Conservation (phyloP, 1,139 yeast genomes). For the Sugiyamaella xylanicola region DNA sequence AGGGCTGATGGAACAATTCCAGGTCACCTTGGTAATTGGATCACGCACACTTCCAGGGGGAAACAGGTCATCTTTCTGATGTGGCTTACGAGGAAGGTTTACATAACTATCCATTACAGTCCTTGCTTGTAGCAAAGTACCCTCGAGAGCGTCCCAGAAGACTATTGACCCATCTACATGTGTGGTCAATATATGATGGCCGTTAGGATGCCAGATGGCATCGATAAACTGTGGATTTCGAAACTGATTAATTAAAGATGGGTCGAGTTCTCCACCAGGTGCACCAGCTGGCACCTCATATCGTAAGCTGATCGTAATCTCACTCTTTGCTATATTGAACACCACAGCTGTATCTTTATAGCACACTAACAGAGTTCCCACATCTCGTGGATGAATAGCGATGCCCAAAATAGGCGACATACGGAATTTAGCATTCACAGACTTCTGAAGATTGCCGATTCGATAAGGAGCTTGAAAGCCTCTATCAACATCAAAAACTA, state of each 20-base stretch:
- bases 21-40: conserved; percentile 50
- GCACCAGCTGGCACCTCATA: conserved; percentile 65
- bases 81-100: conserved; percentile 49
- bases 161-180: conserved; percentile 83
- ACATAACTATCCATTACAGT: conserved; percentile 66
- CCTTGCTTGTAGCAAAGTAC: conserved; percentile 73
- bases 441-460: conserved; percentile 70
- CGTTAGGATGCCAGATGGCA: conserved; percentile 90
- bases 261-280: conserved; percentile 61
- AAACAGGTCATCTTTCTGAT: conserved; percentile 7
- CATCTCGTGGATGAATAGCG: conserved; percentile 87
- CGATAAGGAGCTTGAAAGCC: conserved; percentile 65
- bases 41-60: conserved; percentile 36
- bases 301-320: conserved; percentile 56
- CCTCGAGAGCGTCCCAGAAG: conserved; percentile 89
- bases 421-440: conserved; percentile 37
- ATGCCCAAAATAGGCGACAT: conserved; percentile 65
- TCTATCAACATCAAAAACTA: conserved; percentile 84
- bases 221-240: conserved; percentile 57
- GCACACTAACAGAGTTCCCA: conserved; percentile 73
- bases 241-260: conserved; percentile 31
- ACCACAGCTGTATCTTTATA: conserved; percentile 71
- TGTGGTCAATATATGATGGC: conserved; percentile 75
- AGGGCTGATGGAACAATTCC: conserved; percentile 82
- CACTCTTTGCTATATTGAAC: conserved; percentile 65